Percentiles rank a stretch among this genome's conserved stretches.
These are phyloP conservation scores for Penicillium ochrochloron DNA, from an alignment of 495 filamentous ascomycete genomes.

Conservation along the genomic window DNA sequence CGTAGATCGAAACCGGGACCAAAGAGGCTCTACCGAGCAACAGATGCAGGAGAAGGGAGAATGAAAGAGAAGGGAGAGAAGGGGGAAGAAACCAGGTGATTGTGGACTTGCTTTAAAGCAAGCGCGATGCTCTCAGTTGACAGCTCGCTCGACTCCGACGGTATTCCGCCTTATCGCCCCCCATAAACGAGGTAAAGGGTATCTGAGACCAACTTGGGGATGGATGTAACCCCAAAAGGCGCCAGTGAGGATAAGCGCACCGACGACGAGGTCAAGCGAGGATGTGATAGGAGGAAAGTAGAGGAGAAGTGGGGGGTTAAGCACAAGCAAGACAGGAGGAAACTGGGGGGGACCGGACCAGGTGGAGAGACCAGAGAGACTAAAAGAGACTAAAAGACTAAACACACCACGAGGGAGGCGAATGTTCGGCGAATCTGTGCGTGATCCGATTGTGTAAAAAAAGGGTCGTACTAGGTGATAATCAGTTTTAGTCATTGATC, in stretches of 20 bases:
- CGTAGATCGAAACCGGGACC: background rate
- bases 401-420: constrained; percentile 2
- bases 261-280: background rate
- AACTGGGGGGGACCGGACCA: background rate
- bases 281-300: constrained; percentile 15
- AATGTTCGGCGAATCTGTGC: background rate
- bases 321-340: background rate
- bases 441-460: background rate
- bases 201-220: constrained; percentile 14
- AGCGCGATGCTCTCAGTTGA: background rate
- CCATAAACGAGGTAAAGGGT: constrained; percentile 4
- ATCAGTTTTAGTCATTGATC: background rate
- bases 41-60: constrained; percentile 23
- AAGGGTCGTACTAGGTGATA: background rate
- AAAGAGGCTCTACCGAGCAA: background rate
- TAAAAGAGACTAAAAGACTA: background rate
- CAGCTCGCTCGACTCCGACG: constrained; percentile 13
- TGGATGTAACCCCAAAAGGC: constrained; percentile 23
- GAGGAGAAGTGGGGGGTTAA: constrained; percentile 8
- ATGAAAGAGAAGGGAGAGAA: constrained; percentile 42
- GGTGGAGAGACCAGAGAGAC: background rate
- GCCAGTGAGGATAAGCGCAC: constrained; percentile 7
- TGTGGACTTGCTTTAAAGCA: background rate
- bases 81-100: background rate
- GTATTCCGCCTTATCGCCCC: constrained; percentile 27